A percentile compares a stretch with the other conserved stretches of the same genome.
phyloP scores from a whole-genome alignment of 805 yeast genomes.

The Lachancea lanzarotensis region DNA sequence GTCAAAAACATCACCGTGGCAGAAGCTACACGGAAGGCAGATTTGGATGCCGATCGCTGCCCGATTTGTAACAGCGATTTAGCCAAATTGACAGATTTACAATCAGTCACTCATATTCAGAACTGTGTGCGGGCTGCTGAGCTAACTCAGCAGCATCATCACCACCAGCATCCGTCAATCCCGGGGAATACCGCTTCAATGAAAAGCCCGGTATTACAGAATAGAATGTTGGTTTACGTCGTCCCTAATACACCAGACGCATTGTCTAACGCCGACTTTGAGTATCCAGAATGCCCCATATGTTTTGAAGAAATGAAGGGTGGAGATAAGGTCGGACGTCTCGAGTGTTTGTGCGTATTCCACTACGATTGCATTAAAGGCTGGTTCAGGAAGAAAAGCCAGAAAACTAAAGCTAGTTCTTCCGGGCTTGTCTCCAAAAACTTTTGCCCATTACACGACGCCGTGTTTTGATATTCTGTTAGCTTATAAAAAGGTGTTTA shows the following conservation, averaged over 20 bases:
- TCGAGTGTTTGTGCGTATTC: conserved; percentile 91
- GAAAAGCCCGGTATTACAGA: conserved; percentile 29
- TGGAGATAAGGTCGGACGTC: conserved; percentile 83
- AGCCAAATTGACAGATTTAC: conserved; percentile 7
- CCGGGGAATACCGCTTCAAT: conserved; percentile 29
- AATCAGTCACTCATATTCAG: conserved; percentile 51
- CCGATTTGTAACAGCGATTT: conserved; percentile 34
- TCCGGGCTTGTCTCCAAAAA: conserved; percentile 28
- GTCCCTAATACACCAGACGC: conserved; percentile 13
- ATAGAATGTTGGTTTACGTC: conserved; percentile 80
- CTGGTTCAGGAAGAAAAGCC: conserved; percentile 86
- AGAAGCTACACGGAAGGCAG: conserved; percentile 10
- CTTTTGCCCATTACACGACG: conserved; percentile 48
- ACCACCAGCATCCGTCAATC: conserved; percentile 42
- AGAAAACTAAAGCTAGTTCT: conserved; percentile 30
- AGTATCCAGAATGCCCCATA: conserved; percentile 77
- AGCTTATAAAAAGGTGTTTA: conserved; percentile 6
- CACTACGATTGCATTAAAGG: conserved; percentile 85
- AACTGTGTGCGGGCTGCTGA: conserved; percentile 58
- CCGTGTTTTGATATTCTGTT: conserved; percentile 14
- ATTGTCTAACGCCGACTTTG: conserved; percentile 9
- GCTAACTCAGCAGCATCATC: conserved; percentile 44
- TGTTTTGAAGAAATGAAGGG: conserved; percentile 84
- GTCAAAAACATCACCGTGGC: conserved; percentile 23
- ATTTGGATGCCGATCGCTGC: conserved; percentile 31